These are phyloP conservation scores for Yarrowia bubula DNA, from an alignment of 805 yeast genomes.

Conservation along the genomic window DNA sequence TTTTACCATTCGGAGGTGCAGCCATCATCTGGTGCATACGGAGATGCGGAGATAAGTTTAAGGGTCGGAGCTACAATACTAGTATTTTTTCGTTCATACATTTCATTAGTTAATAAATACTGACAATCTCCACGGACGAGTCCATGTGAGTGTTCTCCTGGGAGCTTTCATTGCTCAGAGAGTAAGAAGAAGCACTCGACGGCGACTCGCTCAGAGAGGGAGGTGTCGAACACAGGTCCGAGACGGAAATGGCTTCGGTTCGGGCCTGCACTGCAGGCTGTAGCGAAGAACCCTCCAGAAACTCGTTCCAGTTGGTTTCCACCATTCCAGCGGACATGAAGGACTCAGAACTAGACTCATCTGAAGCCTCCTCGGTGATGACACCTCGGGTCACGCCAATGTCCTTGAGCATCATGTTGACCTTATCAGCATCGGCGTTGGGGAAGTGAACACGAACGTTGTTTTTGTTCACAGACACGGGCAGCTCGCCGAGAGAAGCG, in stretches of 20 bases:
- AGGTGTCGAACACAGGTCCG: constrained; percentile 8
- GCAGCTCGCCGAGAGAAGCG: constrained; percentile 58
- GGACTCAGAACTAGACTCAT: not conserved
- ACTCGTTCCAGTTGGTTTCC: constrained; percentile 21
- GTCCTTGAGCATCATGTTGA: constrained; percentile 57
- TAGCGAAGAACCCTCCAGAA: not conserved
- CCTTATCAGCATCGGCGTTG: constrained; percentile 58
- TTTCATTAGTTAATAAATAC: constrained; percentile 25
- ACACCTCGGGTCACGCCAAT: constrained; percentile 58
- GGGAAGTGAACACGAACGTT: constrained; percentile 64
- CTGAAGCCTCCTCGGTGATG: constrained; percentile 39
- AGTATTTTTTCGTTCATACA: not conserved
- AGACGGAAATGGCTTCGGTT: not conserved
- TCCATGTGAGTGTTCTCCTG: constrained; percentile 24
- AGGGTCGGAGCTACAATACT: not conserved
- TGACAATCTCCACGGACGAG: constrained; percentile 21
- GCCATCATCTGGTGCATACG: not conserved
- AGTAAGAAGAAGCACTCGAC: constrained; percentile 22
- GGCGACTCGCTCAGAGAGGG: constrained; percentile 25
- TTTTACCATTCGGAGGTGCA: not conserved
- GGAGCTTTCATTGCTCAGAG: constrained; percentile 22
- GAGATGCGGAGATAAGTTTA: not conserved
- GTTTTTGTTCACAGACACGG: constrained; percentile 48
- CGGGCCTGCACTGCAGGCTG: constrained; percentile 7
- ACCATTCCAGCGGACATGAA: not conserved